phyloP scores from a whole-genome alignment of 441 rosid species.

The Erodium texanum region DNA sequence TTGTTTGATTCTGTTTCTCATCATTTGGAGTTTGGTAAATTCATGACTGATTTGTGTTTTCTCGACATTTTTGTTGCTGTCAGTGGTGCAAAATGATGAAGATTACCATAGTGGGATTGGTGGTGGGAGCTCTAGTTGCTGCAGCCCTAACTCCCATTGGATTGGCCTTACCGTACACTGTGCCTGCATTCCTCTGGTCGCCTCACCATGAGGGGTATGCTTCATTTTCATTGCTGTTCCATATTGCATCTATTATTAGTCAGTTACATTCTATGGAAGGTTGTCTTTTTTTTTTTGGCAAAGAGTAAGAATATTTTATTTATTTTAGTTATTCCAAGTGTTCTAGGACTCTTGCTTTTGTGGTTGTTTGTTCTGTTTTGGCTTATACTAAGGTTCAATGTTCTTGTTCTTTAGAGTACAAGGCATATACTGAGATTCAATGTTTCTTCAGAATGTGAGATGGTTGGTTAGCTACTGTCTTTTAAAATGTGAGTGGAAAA shows the following conservation, averaged over 20 bases:
- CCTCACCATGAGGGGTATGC: slow-evolving; percentile 39
- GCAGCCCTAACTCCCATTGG: slow-evolving; percentile 29
- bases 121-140: slow-evolving; percentile 20
- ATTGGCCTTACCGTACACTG: slow-evolving; percentile 38
- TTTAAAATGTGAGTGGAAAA: not conserved
- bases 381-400: not conserved
- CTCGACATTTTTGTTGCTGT: not conserved
- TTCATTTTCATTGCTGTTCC: not conserved
- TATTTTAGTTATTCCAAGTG: not conserved
- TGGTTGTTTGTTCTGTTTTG: not conserved
- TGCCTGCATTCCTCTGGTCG: slow-evolving; percentile 78
- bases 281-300: not conserved
- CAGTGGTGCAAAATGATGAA: slow-evolving; percentile 16
- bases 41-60: not conserved
- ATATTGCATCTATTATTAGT: not conserved
- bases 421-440: not conserved
- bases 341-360: not conserved
- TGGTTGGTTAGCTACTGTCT: not conserved
- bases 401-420: not conserved
- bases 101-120: slow-evolving; percentile 16
- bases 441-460: not conserved
- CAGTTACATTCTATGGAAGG: not conserved
- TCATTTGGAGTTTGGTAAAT: not conserved
- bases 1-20: not conserved
- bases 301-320: not conserved